A percentile compares a stretch with the other conserved stretches of the same genome.
phyloP scores from a whole-genome alignment of 495 filamentous ascomycete species.

The Cladorrhinum samala region DNA sequence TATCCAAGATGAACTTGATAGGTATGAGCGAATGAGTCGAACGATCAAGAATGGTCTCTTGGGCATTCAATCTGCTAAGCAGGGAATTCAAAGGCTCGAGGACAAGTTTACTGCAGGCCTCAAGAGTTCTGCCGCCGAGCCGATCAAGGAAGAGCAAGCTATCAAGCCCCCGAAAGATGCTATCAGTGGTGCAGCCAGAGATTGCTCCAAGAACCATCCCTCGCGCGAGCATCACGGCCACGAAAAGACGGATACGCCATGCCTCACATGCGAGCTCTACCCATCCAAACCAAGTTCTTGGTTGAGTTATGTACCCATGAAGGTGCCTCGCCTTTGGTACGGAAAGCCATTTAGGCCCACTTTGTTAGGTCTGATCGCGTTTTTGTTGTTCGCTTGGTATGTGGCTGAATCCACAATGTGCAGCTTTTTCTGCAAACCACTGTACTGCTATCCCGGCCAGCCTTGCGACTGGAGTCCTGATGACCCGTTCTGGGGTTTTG shows the following conservation, averaged over 20 bases:
- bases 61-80: conserved; percentile 60
- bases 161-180: no score
- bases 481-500: conserved; percentile 48
- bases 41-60: conserved; percentile 53
- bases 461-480: conserved; percentile 42
- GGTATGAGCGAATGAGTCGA: conserved; percentile 51
- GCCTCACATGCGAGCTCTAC: conserved; percentile 12
- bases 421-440: conserved; percentile 54
- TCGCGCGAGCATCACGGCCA: conserved; percentile 6
- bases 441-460: conserved; percentile 38
- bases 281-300: background rate
- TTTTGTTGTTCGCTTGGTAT: conserved; percentile 50
- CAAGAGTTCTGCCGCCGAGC: conserved; percentile 9
- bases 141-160: conserved; percentile 3
- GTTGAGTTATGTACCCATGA: conserved; percentile 37
- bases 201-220: no score
- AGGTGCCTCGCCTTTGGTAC: conserved; percentile 55
- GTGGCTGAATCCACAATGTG: conserved; percentile 56
- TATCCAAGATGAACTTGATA: conserved; percentile 45
- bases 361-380: conserved; percentile 45
- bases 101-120: conserved; percentile 45
- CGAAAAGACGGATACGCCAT: background rate
- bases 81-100: conserved; percentile 62
- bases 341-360: conserved; percentile 49
- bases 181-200: no score